Base-by-base conservation (phyloP, 2,329 filamentous ascomycete species). In the Akanthomyces lecanii region DNA sequence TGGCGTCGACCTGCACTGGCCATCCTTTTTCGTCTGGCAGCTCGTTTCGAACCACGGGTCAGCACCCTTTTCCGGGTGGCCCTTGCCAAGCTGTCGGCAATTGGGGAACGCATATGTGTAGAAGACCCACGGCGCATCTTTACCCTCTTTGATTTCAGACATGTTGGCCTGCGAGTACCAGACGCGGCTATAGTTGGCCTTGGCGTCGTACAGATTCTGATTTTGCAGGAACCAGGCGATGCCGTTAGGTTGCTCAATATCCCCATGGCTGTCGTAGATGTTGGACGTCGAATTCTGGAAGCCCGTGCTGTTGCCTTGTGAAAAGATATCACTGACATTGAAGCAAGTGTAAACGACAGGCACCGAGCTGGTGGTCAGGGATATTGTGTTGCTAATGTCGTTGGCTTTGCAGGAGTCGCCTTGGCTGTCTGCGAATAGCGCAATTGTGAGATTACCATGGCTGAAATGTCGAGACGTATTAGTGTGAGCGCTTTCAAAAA, bases 321-420 rank as follows among this genome's bases (percentile, higher is more conserved):
- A 63, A 50, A 69, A 68, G 44, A 68, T 66, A 11, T 69, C 67
- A 6, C 63, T 63, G 56, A 68, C 51, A 52, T 67, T 69, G 61
- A 68, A 68, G 65, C 67, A 69, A 14, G 67, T 68, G 54, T 53
- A 67, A 5, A n/a, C 30, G 0, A 42, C 53, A 0, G 67, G 65
- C 23, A 64, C 21, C 42, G 45, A 64, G 2, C 25, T 42, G n/a
- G 66, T 68, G 3, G 67, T 67, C 16, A 68, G 50, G 23, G 56
- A 38, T 4, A 68, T 56, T 21, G 51, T 62, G 18, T 61, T 62
- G 30, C 55, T 64, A 25, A 64, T 65, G 30, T 68, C 65, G 21
- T 65, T 66, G 61, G 63, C 51, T 3, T 64, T 21, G 63, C 66
- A 69, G 1, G 62, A 30, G 3, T 57, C 63, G 10, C 63, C 50